Conservation (phyloP, 2,329 filamentous ascomycete genomes). For the Hypoxylon rubiginosum region DNA sequence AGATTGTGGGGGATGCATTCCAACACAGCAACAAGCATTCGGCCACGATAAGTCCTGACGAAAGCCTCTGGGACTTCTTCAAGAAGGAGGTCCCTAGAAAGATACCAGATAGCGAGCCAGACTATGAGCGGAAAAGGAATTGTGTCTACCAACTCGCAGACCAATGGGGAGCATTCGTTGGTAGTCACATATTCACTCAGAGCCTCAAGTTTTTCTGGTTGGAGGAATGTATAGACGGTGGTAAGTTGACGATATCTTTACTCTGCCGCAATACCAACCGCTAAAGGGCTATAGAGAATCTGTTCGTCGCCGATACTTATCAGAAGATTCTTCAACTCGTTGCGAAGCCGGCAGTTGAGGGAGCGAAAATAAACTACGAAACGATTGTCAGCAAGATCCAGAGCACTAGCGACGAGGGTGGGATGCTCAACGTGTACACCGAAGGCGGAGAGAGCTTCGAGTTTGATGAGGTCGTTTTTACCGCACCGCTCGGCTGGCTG, state of each 20-base stretch:
- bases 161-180: slow-evolving; percentile 79
- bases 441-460: slow-evolving; percentile 59
- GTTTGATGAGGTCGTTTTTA: slow-evolving; percentile 79
- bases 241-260: slow-evolving; percentile 56
- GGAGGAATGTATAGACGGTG: slow-evolving; percentile 81
- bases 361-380: slow-evolving; percentile 66
- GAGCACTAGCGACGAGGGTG: slow-evolving; percentile 48
- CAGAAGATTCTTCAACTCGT: slow-evolving; percentile 70
- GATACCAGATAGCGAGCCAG: slow-evolving; percentile 60
- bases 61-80: slow-evolving; percentile 70
- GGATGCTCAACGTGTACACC: slow-evolving; percentile 60
- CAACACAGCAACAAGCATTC: slow-evolving; percentile 71
- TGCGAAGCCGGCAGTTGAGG: slow-evolving; percentile 67
- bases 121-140: slow-evolving; percentile 57
- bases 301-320: slow-evolving; percentile 72
- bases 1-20: slow-evolving; percentile 76
- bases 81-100: slow-evolving; percentile 58
- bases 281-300: slow-evolving; percentile 61
- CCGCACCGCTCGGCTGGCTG: slow-evolving; percentile 77
- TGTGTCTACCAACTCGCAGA: slow-evolving; percentile 68
- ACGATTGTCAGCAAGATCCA: slow-evolving; percentile 63
- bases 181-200: slow-evolving; percentile 72
- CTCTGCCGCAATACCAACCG: slow-evolving; percentile 14
- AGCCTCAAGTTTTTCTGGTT: slow-evolving; percentile 84
- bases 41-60: slow-evolving; percentile 59